Evolutionary conservation across 495 filamentous ascomycete species (phyloP), one percentile per base, ranked within the genome.

Genomic region (Aspergillus incahuasiensis): DNA sequence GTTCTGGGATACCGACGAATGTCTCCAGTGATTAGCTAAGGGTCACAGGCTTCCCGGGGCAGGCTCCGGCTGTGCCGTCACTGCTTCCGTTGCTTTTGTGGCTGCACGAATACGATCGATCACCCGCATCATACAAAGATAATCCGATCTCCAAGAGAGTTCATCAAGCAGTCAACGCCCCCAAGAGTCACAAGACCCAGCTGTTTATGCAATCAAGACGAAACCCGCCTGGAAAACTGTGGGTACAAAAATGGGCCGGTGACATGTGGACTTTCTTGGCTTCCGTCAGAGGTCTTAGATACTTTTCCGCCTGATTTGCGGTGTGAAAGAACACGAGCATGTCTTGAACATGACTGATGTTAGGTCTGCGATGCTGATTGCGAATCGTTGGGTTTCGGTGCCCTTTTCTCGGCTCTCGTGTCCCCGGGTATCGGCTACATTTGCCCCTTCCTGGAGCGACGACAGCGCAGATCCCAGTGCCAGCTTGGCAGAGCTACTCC

Each of bases 231-330:
- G 42, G 16, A 35, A 9, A 35, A 12, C 32, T 32, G 46, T 34
- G 24, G 46, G 21, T 34, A 20, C 46, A 34, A 9, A 34, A n/a
- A n/a, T 16, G 28, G 28, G n/a, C 25, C 19, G 25, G 32, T 35
- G 32, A 35, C 32, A 5, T 35, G 32, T 9, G 45, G 22, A 47
- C 18, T 3, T 15, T 5, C 47, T 49, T 49, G 47, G 47, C 47
- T 12, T 38, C 35, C 30, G 47, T 49, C 47, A 49, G 28, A 49
- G 47, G 47, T 49, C 47, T 49, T 32, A 32, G 44, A 47, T 25
- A 11, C 9, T 11, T 9, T 15, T 35, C 32, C 32, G 13, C 5
- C 32, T 35, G 42, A 20, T 22, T 44, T 20, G 18, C 42, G 42
- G 22, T 20, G 16, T 21, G 19, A 8, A 22, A 13, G 42, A 44